These are phyloP conservation scores for Daldinia decipiens DNA, from an alignment of 495 filamentous ascomycete genomes.

Conservation along the genomic window DNA sequence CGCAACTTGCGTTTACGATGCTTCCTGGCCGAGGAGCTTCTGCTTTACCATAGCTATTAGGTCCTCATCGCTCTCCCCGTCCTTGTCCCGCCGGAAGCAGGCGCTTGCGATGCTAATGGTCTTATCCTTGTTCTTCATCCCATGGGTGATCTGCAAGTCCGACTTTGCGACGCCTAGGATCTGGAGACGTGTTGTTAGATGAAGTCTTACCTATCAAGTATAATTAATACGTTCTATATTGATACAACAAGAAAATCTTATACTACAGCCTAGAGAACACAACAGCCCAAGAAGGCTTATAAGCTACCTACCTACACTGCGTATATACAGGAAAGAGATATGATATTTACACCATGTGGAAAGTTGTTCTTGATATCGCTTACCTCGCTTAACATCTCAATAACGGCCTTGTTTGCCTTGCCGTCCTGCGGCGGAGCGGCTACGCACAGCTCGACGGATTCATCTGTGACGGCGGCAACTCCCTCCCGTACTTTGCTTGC, in stretches of 20 bases:
- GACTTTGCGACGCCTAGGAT: conserved; percentile 69
- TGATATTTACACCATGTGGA: neutral
- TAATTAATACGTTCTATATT: neutral
- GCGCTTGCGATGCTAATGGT: conserved; percentile 56
- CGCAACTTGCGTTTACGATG: neutral
- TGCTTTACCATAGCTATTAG: conserved; percentile 38
- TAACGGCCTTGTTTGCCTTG: conserved; percentile 73
- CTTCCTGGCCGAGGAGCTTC: conserved; percentile 36
- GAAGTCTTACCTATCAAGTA: neutral
- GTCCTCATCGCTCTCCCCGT: conserved; percentile 18
- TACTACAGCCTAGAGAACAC: neutral
- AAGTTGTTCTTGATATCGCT: conserved; percentile 14
- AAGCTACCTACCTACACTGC: neutral
- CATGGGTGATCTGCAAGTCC: conserved; percentile 69
- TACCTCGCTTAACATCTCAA: conserved; percentile 71
- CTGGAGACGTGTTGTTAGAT: conserved; percentile 18
- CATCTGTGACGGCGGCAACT: conserved; percentile 61
- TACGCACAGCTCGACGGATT: conserved; percentile 69
- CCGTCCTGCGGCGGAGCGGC: conserved; percentile 71
- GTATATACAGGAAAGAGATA: conserved; percentile 23
- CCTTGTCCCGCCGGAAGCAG: conserved; percentile 36
- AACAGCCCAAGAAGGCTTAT: neutral
- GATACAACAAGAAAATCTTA: neutral
- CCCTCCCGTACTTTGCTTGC: conserved; percentile 69
- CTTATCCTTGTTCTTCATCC: conserved; percentile 70